Percentiles rank a stretch among this genome's conserved stretches.
phyloP scores from a whole-genome alignment of 306 rosid genomes.

The Citrullus colocynthis region DNA sequence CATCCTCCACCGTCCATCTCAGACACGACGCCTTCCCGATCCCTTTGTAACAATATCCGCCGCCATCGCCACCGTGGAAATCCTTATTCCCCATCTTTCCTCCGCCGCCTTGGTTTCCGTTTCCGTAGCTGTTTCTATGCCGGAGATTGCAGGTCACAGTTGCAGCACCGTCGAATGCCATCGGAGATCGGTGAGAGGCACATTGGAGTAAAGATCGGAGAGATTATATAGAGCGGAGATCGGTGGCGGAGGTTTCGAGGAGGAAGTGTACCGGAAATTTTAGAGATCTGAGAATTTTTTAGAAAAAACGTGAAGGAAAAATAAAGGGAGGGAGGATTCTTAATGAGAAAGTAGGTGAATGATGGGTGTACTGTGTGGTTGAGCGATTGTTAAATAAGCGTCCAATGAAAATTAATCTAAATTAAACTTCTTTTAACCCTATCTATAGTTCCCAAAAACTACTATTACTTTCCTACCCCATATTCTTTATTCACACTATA shows the following conservation, averaged over 20 bases:
- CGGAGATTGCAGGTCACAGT: conserved; percentile 8
- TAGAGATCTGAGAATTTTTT: conserved; percentile 1
- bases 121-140: background rate
- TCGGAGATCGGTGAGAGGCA: background rate
- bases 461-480: too few species aligned
- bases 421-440: too few species aligned
- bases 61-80: background rate
- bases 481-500: too few species aligned
- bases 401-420: too few species aligned
- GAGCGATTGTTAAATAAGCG: background rate
- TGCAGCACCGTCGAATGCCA: conserved; percentile 31
- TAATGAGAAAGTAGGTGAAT: background rate
- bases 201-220: background rate
- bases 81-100: conserved; percentile 12
- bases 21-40: conserved; percentile 20
- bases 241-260: conserved; percentile 41
- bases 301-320: background rate
- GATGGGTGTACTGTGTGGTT: background rate
- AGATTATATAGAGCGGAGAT: background rate
- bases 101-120: background rate
- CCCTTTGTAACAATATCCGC: background rate
- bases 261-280: background rate
- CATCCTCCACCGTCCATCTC: conserved; percentile 62
- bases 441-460: too few species aligned
- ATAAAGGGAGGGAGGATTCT: background rate